Evolutionary conservation across 148 eudicot genomes (phyloP).

Genomic region (Vaccinium myrtillus): DNA sequence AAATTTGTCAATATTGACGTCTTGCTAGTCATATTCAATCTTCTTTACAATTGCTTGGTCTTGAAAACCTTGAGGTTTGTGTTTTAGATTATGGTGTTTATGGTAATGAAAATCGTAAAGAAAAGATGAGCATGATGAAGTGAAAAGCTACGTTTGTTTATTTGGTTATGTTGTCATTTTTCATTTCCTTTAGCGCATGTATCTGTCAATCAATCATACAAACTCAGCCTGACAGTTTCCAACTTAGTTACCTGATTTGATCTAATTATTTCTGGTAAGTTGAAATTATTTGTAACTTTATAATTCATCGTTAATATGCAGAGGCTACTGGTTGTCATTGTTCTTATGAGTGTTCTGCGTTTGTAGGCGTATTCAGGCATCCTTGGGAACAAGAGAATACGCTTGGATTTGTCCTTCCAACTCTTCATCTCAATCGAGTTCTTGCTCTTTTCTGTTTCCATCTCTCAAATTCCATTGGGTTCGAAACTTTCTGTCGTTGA

Average conservation of each 20-base stretch:
- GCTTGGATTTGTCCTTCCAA: conserved; percentile 3
- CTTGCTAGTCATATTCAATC: background rate
- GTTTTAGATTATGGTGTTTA: background rate
- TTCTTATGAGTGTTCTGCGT: conserved; percentile 1
- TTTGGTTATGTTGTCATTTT: background rate
- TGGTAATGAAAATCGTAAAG: background rate
- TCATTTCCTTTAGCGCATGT: background rate
- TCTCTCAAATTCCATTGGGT: conserved; percentile 50
- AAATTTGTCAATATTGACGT: background rate
- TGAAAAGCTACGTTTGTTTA: background rate
- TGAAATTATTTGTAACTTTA: background rate
- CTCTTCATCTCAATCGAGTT: conserved; percentile 30
- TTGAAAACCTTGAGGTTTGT: background rate
- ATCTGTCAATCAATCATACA: background rate
- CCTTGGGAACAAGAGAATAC: conserved; percentile 20
- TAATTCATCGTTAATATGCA: conserved; percentile 15
- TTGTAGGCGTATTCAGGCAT: conserved; percentile 17
- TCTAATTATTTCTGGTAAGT: background rate
- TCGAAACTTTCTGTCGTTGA: conserved; percentile 46
- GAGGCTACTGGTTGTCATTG: background rate
- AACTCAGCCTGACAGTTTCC: background rate
- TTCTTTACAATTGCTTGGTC: background rate
- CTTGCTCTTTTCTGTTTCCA: conserved; percentile 27
- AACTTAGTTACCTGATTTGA: background rate
- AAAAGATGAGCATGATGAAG: background rate